phyloP scores from a whole-genome alignment of 768 basidiomycete species.

The Suillus subalutaceus region DNA sequence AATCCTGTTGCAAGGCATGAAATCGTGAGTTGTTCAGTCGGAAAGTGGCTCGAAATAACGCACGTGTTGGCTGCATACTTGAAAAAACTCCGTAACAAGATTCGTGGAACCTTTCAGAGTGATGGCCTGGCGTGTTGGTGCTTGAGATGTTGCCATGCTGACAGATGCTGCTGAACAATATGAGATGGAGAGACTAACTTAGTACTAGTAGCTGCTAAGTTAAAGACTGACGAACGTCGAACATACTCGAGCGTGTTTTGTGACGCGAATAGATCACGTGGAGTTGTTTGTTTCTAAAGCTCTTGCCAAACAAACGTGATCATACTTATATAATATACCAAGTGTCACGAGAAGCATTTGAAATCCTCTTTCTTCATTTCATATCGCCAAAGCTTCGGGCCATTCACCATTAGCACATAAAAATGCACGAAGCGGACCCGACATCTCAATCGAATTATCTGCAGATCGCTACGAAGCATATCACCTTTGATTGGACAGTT shows the following conservation, averaged over 20 bases:
- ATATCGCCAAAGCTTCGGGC: not conserved
- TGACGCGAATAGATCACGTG: conserved; percentile 22
- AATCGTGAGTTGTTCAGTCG: not conserved
- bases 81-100: conserved; percentile 97
- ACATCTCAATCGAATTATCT: conserved; percentile 63
- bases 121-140: conserved; percentile 70
- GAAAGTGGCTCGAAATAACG: conserved; percentile 35
- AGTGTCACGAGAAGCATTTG: not conserved
- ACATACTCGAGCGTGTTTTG: conserved; percentile 8
- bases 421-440: conserved; percentile 34
- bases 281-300: conserved; percentile 16
- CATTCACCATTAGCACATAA: not conserved
- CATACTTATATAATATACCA: too few species aligned
- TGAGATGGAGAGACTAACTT: not conserved
- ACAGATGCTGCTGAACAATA: not conserved
- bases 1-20: conserved; percentile 54
- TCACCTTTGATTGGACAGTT: conserved; percentile 59
- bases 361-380: not conserved
- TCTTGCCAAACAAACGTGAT: conserved; percentile 17
- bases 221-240: not conserved
- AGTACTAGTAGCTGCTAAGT: not conserved
- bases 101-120: conserved; percentile 94
- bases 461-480: conserved; percentile 48
- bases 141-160: conserved; percentile 48
- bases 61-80: conserved; percentile 99